Percentiles rank a stretch among this genome's conserved stretches.
Evolutionary conservation across 306 rosid species (phyloP).

Genomic region (Casuarina glauca): DNA sequence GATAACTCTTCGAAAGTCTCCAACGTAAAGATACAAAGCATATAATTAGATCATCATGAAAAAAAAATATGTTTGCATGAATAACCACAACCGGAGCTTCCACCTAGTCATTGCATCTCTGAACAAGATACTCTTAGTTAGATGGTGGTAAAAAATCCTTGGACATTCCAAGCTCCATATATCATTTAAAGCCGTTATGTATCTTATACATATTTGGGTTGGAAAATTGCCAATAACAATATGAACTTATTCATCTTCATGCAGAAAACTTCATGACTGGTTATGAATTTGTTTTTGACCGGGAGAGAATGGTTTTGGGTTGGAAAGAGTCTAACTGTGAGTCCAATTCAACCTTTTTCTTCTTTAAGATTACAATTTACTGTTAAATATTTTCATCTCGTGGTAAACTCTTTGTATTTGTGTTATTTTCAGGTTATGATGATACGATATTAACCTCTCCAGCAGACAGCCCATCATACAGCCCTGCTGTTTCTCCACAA

Average conservation of each 20-base stretch:
- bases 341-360: not conserved
- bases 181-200: not conserved
- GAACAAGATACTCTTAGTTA: too few relatives aligned
- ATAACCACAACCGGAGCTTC: too few relatives aligned
- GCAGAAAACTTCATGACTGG: too few relatives aligned
- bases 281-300: too few relatives aligned
- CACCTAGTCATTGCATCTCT: too few relatives aligned
- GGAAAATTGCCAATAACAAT: not conserved
- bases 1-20: too few relatives aligned
- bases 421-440: slow-evolving; percentile 46
- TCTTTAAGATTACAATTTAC: not conserved
- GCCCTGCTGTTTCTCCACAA: slow-evolving; percentile 53
- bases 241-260: slow-evolving; percentile 26
- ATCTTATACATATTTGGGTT: not conserved
- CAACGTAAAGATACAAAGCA: too few relatives aligned
- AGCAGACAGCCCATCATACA: slow-evolving; percentile 32
- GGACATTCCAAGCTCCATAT: not conserved
- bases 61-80: too few relatives aligned
- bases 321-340: not conserved
- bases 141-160: too few relatives aligned
- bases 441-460: slow-evolving; percentile 35
- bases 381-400: not conserved
- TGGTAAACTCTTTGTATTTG: slow-evolving; percentile 7
- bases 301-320: too few relatives aligned
- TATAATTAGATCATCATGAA: too few relatives aligned